Conservation (phyloP, 441 rosid species). For the Bocquillonia castaneifolia region DNA sequence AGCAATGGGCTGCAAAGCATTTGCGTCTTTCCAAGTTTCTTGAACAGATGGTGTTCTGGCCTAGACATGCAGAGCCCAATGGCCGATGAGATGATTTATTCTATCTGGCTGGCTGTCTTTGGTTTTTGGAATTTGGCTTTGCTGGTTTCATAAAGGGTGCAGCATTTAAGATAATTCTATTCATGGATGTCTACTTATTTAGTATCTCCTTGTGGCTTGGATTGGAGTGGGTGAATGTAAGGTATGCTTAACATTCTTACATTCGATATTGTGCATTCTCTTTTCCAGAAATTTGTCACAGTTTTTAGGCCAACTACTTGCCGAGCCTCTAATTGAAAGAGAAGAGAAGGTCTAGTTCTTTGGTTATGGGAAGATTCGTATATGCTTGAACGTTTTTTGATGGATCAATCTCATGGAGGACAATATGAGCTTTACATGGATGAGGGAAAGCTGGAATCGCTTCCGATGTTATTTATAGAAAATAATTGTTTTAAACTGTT, state of each 20-base stretch:
- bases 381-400: too few species aligned
- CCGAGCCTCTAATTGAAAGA: too few species aligned
- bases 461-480: too few species aligned
- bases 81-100: constrained; percentile 31
- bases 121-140: too few species aligned
- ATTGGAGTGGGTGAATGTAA: constrained; percentile 18
- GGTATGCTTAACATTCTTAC: constrained; percentile 21
- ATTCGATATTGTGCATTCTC: neutral
- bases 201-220: constrained; percentile 10
- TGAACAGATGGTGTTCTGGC: constrained; percentile 66
- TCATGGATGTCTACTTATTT: constrained; percentile 22
- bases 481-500: too few species aligned
- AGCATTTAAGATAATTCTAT: constrained; percentile 1
- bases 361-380: too few species aligned
- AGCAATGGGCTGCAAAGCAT: constrained; percentile 80
- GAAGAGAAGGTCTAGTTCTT: too few species aligned
- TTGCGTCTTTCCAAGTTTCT: constrained; percentile 63
- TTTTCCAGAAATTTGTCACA: neutral
- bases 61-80: constrained; percentile 40
- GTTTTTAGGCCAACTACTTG: neutral
- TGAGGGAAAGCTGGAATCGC: too few species aligned
- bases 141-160: neutral
- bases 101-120: constrained; percentile 6
- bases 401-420: too few species aligned
- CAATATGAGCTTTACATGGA: too few species aligned